Evolutionary conservation across 2,329 filamentous ascomycete genomes (phyloP).

Genomic region (Hirsutella thompsonii): DNA sequence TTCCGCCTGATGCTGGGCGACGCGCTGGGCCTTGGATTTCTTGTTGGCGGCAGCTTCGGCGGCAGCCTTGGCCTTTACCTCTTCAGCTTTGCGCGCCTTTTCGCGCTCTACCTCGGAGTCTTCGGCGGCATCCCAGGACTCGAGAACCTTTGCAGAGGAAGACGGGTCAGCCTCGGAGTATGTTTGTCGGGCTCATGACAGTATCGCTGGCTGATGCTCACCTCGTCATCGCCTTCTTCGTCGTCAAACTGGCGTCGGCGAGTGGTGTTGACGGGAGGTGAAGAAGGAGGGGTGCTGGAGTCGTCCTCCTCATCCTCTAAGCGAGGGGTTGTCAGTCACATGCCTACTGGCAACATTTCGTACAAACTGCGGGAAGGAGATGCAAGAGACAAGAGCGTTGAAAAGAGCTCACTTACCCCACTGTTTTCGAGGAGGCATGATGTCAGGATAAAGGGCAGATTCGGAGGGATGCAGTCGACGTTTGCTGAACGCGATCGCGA

Average conservation of each 20-base stretch:
- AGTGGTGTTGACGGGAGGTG: conserved; percentile 23
- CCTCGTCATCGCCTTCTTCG: conserved; percentile 76
- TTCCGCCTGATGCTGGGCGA: conserved; percentile 63
- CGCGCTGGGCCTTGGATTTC: conserved; percentile 77
- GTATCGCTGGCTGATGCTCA: conserved; percentile 25
- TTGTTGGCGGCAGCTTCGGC: conserved; percentile 80
- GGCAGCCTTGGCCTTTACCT: conserved; percentile 79
- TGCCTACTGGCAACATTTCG: not conserved
- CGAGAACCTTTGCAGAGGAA: conserved; percentile 55
- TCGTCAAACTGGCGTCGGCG: conserved; percentile 66
- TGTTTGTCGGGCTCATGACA: not conserved
- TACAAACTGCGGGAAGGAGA: not conserved
- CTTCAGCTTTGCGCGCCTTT: conserved; percentile 78
- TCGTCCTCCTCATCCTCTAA: conserved; percentile 28
- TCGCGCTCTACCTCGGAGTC: conserved; percentile 95
- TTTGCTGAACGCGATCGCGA: not conserved
- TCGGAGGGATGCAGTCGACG: not conserved
- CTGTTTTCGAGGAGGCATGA: conserved; percentile 29
- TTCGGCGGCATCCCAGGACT: conserved; percentile 93
- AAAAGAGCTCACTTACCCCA: conserved; percentile 22
- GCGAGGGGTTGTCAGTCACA: conserved; percentile 9
- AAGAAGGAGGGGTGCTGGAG: conserved; percentile 19
- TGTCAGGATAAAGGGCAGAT: conserved; percentile 16
- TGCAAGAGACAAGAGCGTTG: not conserved
- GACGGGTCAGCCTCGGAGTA: not conserved